phyloP scores from a whole-genome alignment of 2,329 filamentous ascomycete species.

The Alternaria arborescens region DNA sequence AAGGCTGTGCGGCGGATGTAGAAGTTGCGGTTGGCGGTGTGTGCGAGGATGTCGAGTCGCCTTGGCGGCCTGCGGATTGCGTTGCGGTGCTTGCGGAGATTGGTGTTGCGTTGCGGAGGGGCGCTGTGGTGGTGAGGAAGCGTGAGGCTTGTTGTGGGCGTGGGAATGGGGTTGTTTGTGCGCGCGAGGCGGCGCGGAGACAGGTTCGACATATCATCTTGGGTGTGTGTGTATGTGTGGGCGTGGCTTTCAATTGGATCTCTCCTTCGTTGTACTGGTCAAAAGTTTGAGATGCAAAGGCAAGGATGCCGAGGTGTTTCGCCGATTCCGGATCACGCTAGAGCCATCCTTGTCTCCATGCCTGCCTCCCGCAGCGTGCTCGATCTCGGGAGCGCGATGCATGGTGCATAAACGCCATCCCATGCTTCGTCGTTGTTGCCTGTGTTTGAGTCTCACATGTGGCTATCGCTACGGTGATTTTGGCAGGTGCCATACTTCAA shows the following conservation, averaged over 20 bases:
- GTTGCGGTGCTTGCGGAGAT: slow-evolving; percentile 37
- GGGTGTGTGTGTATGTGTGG: slow-evolving; percentile 9
- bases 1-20: slow-evolving; percentile 57
- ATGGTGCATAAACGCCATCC: not conserved
- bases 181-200: slow-evolving; percentile 45
- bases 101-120: slow-evolving; percentile 36
- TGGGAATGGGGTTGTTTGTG: slow-evolving; percentile 13
- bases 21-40: slow-evolving; percentile 54
- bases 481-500: slow-evolving; percentile 1
- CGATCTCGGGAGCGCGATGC: not conserved
- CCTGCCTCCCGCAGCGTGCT: not conserved
- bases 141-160: slow-evolving; percentile 26
- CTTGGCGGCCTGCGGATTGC: slow-evolving; percentile 39
- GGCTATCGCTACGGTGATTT: not conserved
- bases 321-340: slow-evolving; percentile 15
- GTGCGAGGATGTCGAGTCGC: slow-evolving; percentile 35
- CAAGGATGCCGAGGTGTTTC: slow-evolving; percentile 19
- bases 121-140: slow-evolving; percentile 38
- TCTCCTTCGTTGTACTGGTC: slow-evolving; percentile 2
- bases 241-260: slow-evolving; percentile 11
- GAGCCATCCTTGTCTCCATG: not conserved
- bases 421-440: not conserved
- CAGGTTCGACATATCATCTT: slow-evolving; percentile 54
- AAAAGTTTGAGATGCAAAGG: slow-evolving; percentile 29
- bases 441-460: not conserved